Percentiles rank a stretch among this genome's conserved stretches.
phyloP scores from a whole-genome alignment of 768 basidiomycete species.

The Pleurotus cornucopiae region DNA sequence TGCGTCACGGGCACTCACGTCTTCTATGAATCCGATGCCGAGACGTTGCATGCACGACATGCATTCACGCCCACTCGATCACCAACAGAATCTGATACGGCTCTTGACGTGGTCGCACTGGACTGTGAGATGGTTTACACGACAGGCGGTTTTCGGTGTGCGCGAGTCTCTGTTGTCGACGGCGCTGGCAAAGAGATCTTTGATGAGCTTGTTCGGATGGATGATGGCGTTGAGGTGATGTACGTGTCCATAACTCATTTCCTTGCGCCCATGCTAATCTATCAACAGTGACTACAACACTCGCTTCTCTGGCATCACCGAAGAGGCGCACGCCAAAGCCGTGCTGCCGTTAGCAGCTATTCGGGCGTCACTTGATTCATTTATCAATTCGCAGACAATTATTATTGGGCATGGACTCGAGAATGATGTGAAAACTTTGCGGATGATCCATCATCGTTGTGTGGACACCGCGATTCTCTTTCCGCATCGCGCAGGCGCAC shows the following conservation, averaged over 20 bases:
- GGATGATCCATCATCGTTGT: constrained; percentile 80
- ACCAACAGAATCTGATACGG: constrained; percentile 20
- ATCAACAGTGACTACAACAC: constrained; percentile 81
- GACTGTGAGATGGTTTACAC: constrained; percentile 99
- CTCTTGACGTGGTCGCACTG: constrained; percentile 78
- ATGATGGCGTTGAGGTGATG: constrained; percentile 77
- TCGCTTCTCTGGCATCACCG: constrained; percentile 79
- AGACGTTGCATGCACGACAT: constrained; percentile 68
- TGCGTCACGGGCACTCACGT: constrained; percentile 85
- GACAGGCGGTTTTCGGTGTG: constrained; percentile 88
- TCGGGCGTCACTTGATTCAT: constrained; percentile 59
- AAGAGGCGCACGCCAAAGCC: constrained; percentile 56
- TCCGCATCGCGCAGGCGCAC: constrained; percentile 69
- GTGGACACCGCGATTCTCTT: constrained; percentile 88
- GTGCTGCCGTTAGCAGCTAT: constrained; percentile 62
- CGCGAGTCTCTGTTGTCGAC: constrained; percentile 87
- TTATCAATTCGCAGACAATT: constrained; percentile 79
- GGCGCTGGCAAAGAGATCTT: constrained; percentile 69
- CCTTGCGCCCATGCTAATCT: neutral
- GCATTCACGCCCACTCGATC: constrained; percentile 54
- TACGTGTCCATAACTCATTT: constrained; percentile 28
- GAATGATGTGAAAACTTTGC: constrained; percentile 88
- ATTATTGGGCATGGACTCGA: constrained; percentile 90
- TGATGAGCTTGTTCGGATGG: constrained; percentile 80
- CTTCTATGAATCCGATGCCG: constrained; percentile 73